phyloP scores from a whole-genome alignment of 805 yeast genomes.

The Blastobotrys chiropterorum region DNA sequence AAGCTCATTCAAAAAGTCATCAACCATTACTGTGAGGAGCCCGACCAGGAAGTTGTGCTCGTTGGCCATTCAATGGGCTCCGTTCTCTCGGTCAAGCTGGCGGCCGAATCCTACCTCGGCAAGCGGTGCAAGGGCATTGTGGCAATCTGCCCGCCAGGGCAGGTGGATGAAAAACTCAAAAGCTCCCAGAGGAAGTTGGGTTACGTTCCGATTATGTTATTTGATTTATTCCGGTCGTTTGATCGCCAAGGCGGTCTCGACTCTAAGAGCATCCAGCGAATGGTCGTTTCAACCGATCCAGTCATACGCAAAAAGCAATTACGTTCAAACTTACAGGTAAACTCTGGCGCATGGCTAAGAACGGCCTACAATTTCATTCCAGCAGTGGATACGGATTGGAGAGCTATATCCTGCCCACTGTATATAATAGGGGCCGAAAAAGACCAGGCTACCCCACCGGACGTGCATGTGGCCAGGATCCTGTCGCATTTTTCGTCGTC shows the following conservation, averaged over 20 bases:
- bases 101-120: constrained; percentile 20
- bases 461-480: constrained; percentile 29
- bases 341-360: constrained; percentile 46
- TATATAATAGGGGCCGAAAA: constrained; percentile 53
- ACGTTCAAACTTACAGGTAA: constrained; percentile 64
- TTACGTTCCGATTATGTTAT: constrained; percentile 32
- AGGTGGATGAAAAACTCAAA: constrained; percentile 14
- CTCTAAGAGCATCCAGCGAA: constrained; percentile 55
- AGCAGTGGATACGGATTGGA: constrained; percentile 41
- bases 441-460: constrained; percentile 51
- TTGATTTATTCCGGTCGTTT: constrained; percentile 48
- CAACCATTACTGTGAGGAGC: constrained; percentile 22
- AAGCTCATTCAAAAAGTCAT: constrained; percentile 34
- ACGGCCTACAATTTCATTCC: constrained; percentile 47
- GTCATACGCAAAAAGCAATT: constrained; percentile 51
- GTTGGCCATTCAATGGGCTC: constrained; percentile 77
- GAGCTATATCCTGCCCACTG: constrained; percentile 37
- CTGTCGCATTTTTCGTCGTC: constrained; percentile 25
- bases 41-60: constrained; percentile 30
- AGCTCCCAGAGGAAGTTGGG: constrained; percentile 20
- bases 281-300: constrained; percentile 34
- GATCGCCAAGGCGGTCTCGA: constrained; percentile 60
- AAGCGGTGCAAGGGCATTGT: constrained; percentile 28
- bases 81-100: constrained; percentile 44
- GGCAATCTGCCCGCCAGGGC: constrained; percentile 32